Conservation (phyloP, 768 basidiomycete genomes). For the Auricularia heimuer region DNA sequence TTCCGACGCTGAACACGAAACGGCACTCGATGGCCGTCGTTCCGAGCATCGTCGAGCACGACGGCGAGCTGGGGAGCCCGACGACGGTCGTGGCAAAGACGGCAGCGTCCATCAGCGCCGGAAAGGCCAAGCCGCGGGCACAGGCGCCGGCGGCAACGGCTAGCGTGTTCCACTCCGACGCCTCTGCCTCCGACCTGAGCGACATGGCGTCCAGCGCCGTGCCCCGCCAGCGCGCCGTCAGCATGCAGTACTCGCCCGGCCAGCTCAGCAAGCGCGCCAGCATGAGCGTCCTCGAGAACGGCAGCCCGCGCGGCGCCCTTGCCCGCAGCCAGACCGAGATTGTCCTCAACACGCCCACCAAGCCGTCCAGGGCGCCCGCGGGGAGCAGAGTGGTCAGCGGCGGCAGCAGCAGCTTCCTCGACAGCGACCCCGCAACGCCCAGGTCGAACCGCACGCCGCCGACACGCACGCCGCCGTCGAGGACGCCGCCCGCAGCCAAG, state of each 20-base stretch:
- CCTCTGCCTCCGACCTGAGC: no score
- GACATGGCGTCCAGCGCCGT: no score
- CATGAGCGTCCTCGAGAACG: no score
- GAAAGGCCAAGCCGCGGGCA: neutral
- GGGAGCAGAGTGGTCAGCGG: neutral
- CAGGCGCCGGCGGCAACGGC: neutral
- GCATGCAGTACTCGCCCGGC: no score
- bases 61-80: neutral
- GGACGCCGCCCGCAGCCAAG: no score
- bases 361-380: neutral
- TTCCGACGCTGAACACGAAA: neutral
- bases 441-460: no score
- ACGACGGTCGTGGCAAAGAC: neutral
- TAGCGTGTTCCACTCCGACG: neutral
- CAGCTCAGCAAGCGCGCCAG: no score
- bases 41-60: neutral
- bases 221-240: no score
- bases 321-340: neutral
- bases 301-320: no score
- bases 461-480: no score
- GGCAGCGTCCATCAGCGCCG: neutral
- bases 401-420: no score
- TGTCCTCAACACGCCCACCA: neutral
- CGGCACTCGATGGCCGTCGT: neutral
- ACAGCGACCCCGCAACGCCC: no score